Evolutionary conservation across 1,284 basidiomycete genomes (phyloP), one percentile per base, ranked within the genome.

Genomic region (Phylloboletellus chloephorus): DNA sequence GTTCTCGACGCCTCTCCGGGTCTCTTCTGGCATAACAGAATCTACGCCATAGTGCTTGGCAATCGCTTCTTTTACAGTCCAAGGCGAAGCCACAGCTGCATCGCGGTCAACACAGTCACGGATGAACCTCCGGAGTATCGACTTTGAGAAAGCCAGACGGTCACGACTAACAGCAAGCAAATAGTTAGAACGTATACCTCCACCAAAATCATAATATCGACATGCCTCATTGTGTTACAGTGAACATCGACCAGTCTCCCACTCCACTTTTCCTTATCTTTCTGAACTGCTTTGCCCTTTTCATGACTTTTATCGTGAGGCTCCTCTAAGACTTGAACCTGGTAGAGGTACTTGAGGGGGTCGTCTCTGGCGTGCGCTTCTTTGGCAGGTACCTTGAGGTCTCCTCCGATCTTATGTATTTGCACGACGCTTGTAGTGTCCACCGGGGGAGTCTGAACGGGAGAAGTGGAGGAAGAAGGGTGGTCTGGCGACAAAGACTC

Each of bases 121-220:
- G 38, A 98, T 86, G 66, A 95, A 98, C 26, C 93, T 87, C 50
- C 93, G 89, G 21, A 98, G 76, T 53, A 98, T 95, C 11, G 93
- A 92, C 63, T 97, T 96, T 31, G 91, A 95, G 67, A 97, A 98
- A 15, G 88, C 83, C 24, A 94, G 75, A 43, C 94, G 88, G 63
- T 98, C 95, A 47, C 95, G 90, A 58, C 89, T 94, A 52, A 39
- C 7, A 37, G 17, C 46, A 16, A 28, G 28, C 36, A 17, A 19
- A 40, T 15, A 31, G 42, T 48, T 26, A 48, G 39, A 29, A 32
- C 17, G 26, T 22, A 25, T 20, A 17, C 28, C 19, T 46, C 12
- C 37, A 30, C 13, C 15, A 30, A 45, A 25, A 9, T 21, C 13
- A 41, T 26, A 37, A 46, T 31, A 32, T 36, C 30, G 24, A 67